Evolutionary conservation across 148 eudicot species (phyloP), one percentile per base, ranked within the genome.

Genomic region (Polygonum aviculare): DNA sequence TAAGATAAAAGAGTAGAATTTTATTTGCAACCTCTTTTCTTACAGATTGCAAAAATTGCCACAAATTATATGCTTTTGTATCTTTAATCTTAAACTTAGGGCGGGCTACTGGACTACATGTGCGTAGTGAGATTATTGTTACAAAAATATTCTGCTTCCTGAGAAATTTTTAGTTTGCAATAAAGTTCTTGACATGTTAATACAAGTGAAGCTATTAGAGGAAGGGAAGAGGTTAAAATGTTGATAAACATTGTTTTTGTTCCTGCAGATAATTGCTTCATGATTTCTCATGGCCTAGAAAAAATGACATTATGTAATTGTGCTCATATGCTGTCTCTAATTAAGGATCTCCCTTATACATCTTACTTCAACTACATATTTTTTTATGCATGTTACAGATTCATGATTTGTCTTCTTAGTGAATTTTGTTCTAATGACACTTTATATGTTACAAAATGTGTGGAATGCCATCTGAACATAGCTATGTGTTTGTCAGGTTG

Each of bases 401-500:
- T 36, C 44, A 38, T 12, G 40, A 35, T 18, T 15, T 36, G 19
- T 14, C 44, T 44, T 15, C 21, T 65, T 35, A 35, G 19, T 16
- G 8, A 36, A 65, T 19, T 33, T 35, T 36, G 44, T 35, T 60
- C 38, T 11, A 16, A 26, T 31, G 69, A 11, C 16, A 62, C 26
- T 18, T 55, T 12, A 26, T 31, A n/a, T 65, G n/a, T 12, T 67
- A 5, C 3, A 67, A 67, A 65, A 67, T 60, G 44, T 35, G n/a
- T 21, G 19, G 15, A 35, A 35, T 5, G 38, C 36, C 44, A 36
- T 65, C 71, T 67, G 71, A 67, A 2, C 36, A 60, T 67, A 35
- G 5, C 36, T 35, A 15, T 36, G 3, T 79, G 15, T 52, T 16
- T 80, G 73, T 73, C 89, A 94, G 98, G 93, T 94, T 35, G 75